Evolutionary conservation across 345 rosid genomes (phyloP), one percentile per base, ranked within the genome.

Genomic region (Rhodamnia rubescens): DNA sequence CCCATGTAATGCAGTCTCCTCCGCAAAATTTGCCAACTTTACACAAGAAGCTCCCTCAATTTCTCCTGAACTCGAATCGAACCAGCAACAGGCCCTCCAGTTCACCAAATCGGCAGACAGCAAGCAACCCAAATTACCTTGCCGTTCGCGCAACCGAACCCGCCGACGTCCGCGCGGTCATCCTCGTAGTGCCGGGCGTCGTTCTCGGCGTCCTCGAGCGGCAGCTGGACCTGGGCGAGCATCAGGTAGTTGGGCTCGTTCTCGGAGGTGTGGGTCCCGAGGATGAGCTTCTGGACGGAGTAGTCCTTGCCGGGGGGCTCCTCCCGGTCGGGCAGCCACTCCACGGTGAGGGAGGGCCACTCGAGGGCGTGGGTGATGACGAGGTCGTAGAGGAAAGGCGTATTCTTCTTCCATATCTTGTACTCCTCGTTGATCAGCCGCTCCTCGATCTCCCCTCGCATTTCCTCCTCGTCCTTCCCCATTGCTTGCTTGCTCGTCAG

Each of bases 401-500:
- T 97, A 91, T 97, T 97, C 92, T 97, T 97, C 92, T 96, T 97
- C 99, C 99, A 97, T 83, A 96, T 96, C 93, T 97, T 96, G 94
- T 97, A 97, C 88, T 96, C 99, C 90, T 97, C 98, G 86, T 95
- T 97, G 88, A 97, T 93, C 80, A 96, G 90, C 51, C 99, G 75
- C 90, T 97, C 99, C 90, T 97, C 99, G 24, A 96, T 92, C 92
- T 97, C 99, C 2, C 98, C 98, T 55, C 99, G 89, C 98, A 96
- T 95, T 87, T 96, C 99, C 85, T 94, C 99, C 81, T 97, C 99
- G 88, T 97, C 99, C 88, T 94, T 96, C 58, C 94, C 99, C 99
- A 96, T 97, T 57, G 24, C 85, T 85, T 61, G 54, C 54, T 53
- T 36, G 40, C 40, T 36, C 21, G 20, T 6, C 20, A 14, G 54